These are phyloP conservation scores for Claviceps sp. DNA, from an alignment of 2,329 filamentous ascomycete species.

Conservation along the genomic window DNA sequence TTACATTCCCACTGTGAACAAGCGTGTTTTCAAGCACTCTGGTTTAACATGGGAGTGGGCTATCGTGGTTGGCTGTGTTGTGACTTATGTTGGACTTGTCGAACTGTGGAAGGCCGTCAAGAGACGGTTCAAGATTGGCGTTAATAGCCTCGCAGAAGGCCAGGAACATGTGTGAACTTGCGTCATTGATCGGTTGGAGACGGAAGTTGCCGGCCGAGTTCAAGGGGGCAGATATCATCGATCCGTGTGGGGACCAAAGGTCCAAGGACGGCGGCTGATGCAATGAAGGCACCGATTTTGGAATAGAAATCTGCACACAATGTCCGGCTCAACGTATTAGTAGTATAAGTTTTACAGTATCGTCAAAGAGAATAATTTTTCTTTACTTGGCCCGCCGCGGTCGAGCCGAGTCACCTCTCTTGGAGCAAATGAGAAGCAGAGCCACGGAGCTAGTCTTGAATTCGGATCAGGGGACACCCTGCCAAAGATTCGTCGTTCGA, in stretches of 20 bases:
- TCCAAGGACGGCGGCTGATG: background rate
- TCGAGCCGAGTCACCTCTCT: no score
- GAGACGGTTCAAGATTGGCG: slow-evolving; percentile 29
- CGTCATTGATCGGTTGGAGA: no score
- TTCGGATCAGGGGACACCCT: no score
- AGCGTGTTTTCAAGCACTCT: slow-evolving; percentile 54
- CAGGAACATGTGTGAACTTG: slow-evolving; percentile 1
- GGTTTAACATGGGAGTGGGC: slow-evolving; percentile 62
- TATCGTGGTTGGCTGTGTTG: slow-evolving; percentile 45
- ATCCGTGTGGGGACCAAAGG: background rate
- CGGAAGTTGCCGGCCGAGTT: no score
- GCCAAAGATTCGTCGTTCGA: no score
- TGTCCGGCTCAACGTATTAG: slow-evolving; percentile 13
- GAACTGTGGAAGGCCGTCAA: slow-evolving; percentile 61
- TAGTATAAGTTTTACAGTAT: slow-evolving; percentile 10
- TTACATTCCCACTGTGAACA: slow-evolving; percentile 56
- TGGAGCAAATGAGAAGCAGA: no score
- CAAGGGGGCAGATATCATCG: no score
- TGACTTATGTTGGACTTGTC: slow-evolving; percentile 48
- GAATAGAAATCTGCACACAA: slow-evolving; percentile 13
- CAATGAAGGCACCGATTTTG: slow-evolving; percentile 16
- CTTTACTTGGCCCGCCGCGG: slow-evolving; percentile 4
- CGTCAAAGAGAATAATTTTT: slow-evolving; percentile 16
- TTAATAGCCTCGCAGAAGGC: slow-evolving; percentile 10
- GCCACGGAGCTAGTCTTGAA: no score